A percentile compares a stretch with the other conserved stretches of the same genome.
Evolutionary conservation across 352 stramenopile species (phyloP).

Genomic region (Plasmopara viticola): DNA sequence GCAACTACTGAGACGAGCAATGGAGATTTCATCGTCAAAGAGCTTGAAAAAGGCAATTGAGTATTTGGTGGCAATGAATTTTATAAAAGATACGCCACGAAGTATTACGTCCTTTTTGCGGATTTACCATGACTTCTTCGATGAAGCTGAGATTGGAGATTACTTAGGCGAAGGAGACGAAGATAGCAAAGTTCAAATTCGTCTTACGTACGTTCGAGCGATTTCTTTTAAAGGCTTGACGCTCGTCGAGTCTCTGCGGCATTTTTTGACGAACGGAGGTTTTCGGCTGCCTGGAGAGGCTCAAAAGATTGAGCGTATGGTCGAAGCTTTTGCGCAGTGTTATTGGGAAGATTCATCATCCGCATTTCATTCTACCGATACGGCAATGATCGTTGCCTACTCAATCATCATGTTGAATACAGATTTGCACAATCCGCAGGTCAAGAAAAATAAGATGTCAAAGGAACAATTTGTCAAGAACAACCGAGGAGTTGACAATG

Average conservation of each 20-base stretch:
- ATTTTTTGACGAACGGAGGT: constrained; percentile 96
- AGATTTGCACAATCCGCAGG: constrained; percentile 85
- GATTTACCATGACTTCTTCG: constrained; percentile 91
- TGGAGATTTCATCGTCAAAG: constrained; percentile 75
- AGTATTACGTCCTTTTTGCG: constrained; percentile 93
- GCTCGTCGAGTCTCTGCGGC: constrained; percentile 92
- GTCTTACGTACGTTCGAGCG: constrained; percentile 92
- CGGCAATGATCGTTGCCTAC: constrained; percentile 87
- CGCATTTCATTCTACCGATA: constrained; percentile 74
- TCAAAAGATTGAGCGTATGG: constrained; percentile 97
- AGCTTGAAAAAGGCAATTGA: constrained; percentile 85
- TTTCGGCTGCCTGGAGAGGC: constrained; percentile 96
- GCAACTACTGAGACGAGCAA: constrained; percentile 70
- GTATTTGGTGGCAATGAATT: constrained; percentile 81
- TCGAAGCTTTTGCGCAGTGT: constrained; percentile 96
- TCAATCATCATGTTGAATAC: constrained; percentile 91
- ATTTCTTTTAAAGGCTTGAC: constrained; percentile 97
- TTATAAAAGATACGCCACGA: constrained; percentile 74
- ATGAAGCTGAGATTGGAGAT: constrained; percentile 90
- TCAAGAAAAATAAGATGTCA: constrained; percentile 96
- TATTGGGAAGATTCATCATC: constrained; percentile 93
- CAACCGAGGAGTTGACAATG: constrained; percentile 90
- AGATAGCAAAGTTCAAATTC: constrained; percentile 88
- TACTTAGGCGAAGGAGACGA: constrained; percentile 92
- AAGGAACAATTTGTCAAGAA: constrained; percentile 97